Evolutionary conservation across 2,329 filamentous ascomycete genomes (phyloP).

Genomic region (Pseudopithomyces chartarum): DNA sequence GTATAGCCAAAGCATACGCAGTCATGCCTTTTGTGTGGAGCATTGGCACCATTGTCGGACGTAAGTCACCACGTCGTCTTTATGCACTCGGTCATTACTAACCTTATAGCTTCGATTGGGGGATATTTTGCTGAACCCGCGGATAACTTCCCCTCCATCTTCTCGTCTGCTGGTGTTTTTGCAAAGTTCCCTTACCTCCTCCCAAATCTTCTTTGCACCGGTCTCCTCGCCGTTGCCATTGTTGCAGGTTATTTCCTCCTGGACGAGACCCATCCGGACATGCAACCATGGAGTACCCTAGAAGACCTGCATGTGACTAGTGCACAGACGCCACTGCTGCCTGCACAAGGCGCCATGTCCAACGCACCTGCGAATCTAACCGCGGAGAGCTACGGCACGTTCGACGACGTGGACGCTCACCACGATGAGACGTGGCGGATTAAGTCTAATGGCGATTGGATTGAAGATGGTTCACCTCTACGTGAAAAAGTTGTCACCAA

Average conservation of each 20-base stretch:
- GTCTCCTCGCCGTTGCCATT: slow-evolving; percentile 77
- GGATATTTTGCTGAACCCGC: slow-evolving; percentile 83
- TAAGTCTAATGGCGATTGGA: slow-evolving; percentile 52
- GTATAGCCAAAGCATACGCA: slow-evolving; percentile 76
- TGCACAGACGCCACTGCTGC: slow-evolving; percentile 75
- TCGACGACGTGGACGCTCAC: slow-evolving; percentile 62
- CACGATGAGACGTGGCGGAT: slow-evolving; percentile 60
- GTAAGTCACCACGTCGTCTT: slow-evolving; percentile 26
- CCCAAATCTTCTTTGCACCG: slow-evolving; percentile 84
- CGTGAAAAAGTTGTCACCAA: slow-evolving; percentile 60
- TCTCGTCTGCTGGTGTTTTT: slow-evolving; percentile 73
- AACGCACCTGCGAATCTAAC: slow-evolving; percentile 74
- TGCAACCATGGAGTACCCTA: slow-evolving; percentile 60
- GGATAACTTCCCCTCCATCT: slow-evolving; percentile 71
- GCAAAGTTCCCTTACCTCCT: slow-evolving; percentile 82
- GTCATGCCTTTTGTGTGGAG: slow-evolving; percentile 96
- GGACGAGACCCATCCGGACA: slow-evolving; percentile 87
- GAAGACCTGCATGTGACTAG: slow-evolving; percentile 47
- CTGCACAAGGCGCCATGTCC: slow-evolving; percentile 75
- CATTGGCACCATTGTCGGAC: slow-evolving; percentile 84
- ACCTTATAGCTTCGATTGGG: slow-evolving; percentile 69
- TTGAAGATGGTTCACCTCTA: slow-evolving; percentile 41
- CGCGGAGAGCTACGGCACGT: slow-evolving; percentile 80
- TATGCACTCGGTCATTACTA: slow-evolving; percentile 15
- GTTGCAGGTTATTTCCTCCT: slow-evolving; percentile 79